Percentiles rank a stretch among this genome's conserved stretches.
Conservation (phyloP, 23 red algal genomes). For the Cyanidiococcus yangmingshanensis region DNA sequence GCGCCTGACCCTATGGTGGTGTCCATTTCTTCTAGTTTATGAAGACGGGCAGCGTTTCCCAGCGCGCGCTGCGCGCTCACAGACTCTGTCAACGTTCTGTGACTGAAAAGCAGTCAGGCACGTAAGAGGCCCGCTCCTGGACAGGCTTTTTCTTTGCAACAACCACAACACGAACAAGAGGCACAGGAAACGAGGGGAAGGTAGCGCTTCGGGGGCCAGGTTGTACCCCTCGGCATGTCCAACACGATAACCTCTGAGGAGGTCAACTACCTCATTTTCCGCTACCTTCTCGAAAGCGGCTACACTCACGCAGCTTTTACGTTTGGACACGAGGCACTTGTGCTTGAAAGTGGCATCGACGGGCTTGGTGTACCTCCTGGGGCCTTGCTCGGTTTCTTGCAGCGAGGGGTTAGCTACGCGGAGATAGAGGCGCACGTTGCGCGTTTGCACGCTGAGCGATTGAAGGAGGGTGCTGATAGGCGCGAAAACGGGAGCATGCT, state of each 20-base stretch:
- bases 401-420: conserved; percentile 88
- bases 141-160: no score
- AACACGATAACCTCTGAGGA: conserved; percentile 91
- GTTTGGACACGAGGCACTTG: conserved; percentile 86
- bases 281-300: conserved; percentile 94
- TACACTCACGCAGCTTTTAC: conserved; percentile 86
- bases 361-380: conserved; percentile 87
- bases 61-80: no score
- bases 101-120: no score
- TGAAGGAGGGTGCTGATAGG: neutral
- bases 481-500: neutral
- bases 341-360: conserved; percentile 68
- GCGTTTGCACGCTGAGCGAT: neutral
- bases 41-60: no score
- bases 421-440: conserved; percentile 78
- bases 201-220: neutral
- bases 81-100: no score
- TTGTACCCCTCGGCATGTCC: conserved; percentile 22
- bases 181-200: no score
- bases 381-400: conserved; percentile 82
- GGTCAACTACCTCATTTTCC: conserved; percentile 96
- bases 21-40: no score
- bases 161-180: no score
- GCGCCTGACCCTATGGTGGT: no score
- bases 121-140: no score